These are phyloP conservation scores for Viola odorata DNA, from an alignment of 345 rosid genomes.

Conservation along the genomic window DNA sequence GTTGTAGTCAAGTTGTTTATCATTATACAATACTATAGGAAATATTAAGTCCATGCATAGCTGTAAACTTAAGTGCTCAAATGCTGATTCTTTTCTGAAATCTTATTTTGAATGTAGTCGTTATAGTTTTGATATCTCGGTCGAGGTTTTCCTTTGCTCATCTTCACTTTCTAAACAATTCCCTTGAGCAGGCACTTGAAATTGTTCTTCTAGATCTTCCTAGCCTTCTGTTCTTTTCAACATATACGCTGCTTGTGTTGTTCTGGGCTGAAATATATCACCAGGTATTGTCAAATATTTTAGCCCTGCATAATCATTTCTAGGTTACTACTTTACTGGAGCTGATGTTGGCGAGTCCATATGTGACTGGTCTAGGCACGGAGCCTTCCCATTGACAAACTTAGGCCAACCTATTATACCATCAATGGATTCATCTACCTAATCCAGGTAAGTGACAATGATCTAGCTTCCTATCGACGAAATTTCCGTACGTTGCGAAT, in stretches of 20 bases:
- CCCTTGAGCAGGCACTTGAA: constrained; percentile 35
- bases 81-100: too few species aligned
- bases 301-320: neutral
- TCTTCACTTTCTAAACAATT: constrained; percentile 4
- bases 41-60: neutral
- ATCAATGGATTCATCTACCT: constrained; percentile 38
- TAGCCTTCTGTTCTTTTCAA: constrained; percentile 66
- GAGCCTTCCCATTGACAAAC: constrained; percentile 46
- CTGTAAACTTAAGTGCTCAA: too few species aligned
- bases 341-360: neutral
- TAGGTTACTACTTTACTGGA: neutral
- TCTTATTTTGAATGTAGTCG: neutral
- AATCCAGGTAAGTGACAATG: constrained; percentile 31
- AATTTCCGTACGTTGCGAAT: constrained; percentile 1
- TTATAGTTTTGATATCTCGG: neutral
- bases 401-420: constrained; percentile 45
- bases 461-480: neutral
- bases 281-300: constrained; percentile 38
- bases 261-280: constrained; percentile 89
- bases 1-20: neutral
- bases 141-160: neutral
- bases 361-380: constrained; percentile 35
- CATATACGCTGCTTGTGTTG: constrained; percentile 67
- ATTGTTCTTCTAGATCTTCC: constrained; percentile 65
- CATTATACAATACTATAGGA: too few species aligned